These are phyloP conservation scores for Suhomyces panamericanus DNA, from an alignment of 1,139 yeast genomes.

Conservation along the genomic window DNA sequence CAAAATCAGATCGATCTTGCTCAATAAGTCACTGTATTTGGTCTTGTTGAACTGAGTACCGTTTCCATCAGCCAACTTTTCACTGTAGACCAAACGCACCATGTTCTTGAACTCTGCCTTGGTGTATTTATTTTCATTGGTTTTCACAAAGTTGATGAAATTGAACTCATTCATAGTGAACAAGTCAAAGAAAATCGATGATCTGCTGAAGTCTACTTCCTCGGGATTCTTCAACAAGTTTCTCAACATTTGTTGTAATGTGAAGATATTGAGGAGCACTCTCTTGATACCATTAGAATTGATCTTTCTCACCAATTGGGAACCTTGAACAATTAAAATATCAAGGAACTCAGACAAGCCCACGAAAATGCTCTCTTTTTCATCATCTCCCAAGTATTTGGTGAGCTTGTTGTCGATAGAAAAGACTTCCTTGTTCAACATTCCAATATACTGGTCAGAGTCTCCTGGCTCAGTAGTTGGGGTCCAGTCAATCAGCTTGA, in stretches of 20 bases:
- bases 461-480: conserved; percentile 57
- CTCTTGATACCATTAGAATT: conserved; percentile 69
- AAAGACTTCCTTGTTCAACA: conserved; percentile 59
- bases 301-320: conserved; percentile 54
- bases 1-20: conserved; percentile 21
- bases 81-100: conserved; percentile 50
- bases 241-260: conserved; percentile 74
- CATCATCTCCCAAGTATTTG: conserved; percentile 28
- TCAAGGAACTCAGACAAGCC: conserved; percentile 65
- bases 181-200: conserved; percentile 60
- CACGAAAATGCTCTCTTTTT: conserved; percentile 34
- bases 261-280: conserved; percentile 65
- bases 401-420: conserved; percentile 46
- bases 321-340: conserved; percentile 58
- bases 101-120: conserved; percentile 39
- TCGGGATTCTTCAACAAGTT: conserved; percentile 59
- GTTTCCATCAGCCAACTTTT: conserved; percentile 43
- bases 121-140: conserved; percentile 20
- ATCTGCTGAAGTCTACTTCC: conserved; percentile 56
- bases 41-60: conserved; percentile 43
- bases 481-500: conserved; percentile 44
- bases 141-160: conserved; percentile 27
- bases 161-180: conserved; percentile 46
- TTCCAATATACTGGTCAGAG: conserved; percentile 60
- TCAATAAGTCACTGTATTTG: conserved; percentile 40